Evolutionary conservation across 371 early-diverging fungal genomes (phyloP).

Genomic region (Mucor velutinosus): DNA sequence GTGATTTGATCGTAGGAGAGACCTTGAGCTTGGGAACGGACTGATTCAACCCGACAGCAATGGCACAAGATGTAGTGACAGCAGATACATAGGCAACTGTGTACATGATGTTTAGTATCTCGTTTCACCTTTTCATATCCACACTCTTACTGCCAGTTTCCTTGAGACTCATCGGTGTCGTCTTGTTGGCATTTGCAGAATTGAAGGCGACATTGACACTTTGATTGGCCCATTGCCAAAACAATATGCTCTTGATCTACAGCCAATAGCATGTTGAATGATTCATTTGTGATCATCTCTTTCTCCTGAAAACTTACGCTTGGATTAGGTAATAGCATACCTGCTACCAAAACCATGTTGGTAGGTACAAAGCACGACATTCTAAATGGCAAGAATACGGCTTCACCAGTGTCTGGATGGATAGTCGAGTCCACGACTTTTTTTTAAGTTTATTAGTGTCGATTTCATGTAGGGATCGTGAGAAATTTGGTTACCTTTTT

Average conservation of each 20-base stretch:
- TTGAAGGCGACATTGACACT: constrained; percentile 85
- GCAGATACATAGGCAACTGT: constrained; percentile 75
- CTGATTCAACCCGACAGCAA: constrained; percentile 75
- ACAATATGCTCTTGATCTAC: constrained; percentile 67
- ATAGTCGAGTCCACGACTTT: constrained; percentile 74
- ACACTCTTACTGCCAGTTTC: constrained; percentile 69
- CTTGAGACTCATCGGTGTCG: constrained; percentile 69
- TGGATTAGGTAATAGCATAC: constrained; percentile 84
- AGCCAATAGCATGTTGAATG: not conserved
- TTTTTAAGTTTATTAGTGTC: not conserved
- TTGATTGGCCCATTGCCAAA: constrained; percentile 90
- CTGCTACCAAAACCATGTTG: constrained; percentile 78
- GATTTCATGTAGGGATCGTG: not conserved
- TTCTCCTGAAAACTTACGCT: constrained; percentile 42
- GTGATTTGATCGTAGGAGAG: constrained; percentile 41
- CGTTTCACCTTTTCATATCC: not conserved
- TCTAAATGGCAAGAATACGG: constrained; percentile 79
- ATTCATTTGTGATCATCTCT: not conserved
- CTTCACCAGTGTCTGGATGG: constrained; percentile 85
- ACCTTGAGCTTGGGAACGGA: constrained; percentile 54
- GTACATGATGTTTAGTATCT: not conserved
- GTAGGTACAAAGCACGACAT: constrained; percentile 88
- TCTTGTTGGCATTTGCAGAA: constrained; percentile 85
- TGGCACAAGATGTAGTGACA: constrained; percentile 72
- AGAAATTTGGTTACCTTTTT: constrained; percentile 53